Evolutionary conservation across 768 basidiomycete species (phyloP), one percentile per base, ranked within the genome.

Genomic region (Sarcodon aspratus): DNA sequence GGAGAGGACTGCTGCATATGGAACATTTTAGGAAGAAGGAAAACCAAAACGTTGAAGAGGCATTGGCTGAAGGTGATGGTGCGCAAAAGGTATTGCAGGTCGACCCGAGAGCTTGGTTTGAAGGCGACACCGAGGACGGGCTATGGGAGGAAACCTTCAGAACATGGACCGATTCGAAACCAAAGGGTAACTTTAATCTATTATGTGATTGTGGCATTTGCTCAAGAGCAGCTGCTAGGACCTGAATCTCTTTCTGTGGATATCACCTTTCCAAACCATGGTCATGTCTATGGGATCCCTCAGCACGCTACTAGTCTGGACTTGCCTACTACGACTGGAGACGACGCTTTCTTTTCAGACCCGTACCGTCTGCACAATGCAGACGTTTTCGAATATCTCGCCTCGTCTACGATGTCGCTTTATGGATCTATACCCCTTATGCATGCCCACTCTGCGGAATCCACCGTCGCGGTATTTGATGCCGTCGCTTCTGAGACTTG

Each of bases 351-450:
- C 46, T 98, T 84, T 67, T 74, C 75, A 2, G 96, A 98, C 33
- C 96, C 96, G 0, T 98, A 94, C 68, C 80, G 96, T 21, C 79
- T 99, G 3, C 96, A 84, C 69, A 99, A 99, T 59, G 69, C 84
- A 46, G 96, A 99, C 59, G 93, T 97, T 36, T 98, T 97, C 61
- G 94, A 99, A 66, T 97, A 98, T 64, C 77, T 86, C 21, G 80
- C 90, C 0, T 83, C 81, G 18, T 82, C 82, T 1, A 67, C 82
- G 2, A 80, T 83, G 55, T 82, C 87, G 1, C 79, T 97, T 45
- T 97, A 98, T 59, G 94, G 95, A 45, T 80, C 86, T 15, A 87
- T 97, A 49, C 95, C 89, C 10, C 64, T 97, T 54, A 79, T 99
- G 71, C 92, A 99, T 56, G 95, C 96, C 0, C 95, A 97, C 56